A percentile compares a stretch with the other conserved stretches of the same genome.
Conservation (phyloP, 208 protist genomes). For the Leishmania lainsoni region DNA sequence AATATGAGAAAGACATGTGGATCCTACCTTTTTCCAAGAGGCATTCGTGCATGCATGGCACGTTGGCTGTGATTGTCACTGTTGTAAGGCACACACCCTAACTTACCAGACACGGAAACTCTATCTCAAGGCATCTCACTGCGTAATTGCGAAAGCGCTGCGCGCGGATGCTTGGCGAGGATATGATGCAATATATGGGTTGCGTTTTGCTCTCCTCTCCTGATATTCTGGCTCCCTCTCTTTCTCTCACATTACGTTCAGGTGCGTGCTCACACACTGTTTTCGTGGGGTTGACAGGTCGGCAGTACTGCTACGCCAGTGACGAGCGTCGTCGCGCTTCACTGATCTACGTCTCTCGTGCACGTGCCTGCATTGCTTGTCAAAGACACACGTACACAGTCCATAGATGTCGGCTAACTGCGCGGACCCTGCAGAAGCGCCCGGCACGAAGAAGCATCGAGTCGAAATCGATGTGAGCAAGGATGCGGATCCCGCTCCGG, state of each 20-base stretch:
- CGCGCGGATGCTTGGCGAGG: neutral
- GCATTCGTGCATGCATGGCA: neutral
- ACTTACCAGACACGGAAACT: neutral
- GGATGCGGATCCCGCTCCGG: neutral
- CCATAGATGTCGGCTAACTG: neutral
- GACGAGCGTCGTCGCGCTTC: neutral
- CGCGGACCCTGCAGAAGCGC: neutral
- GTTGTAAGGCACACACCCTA: neutral
- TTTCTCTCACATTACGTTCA: neutral
- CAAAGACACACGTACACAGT: neutral
- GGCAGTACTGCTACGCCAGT: neutral
- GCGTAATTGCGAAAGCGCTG: neutral
- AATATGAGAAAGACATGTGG: neutral
- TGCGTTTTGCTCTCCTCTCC: neutral
- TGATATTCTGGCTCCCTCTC: neutral
- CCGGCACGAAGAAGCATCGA: neutral
- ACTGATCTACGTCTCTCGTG: neutral
- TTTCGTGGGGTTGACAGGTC: neutral
- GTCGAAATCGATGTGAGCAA: constrained; percentile 1
- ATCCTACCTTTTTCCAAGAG: neutral
- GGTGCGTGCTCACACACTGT: neutral
- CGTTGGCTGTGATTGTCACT: neutral
- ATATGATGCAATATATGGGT: neutral
- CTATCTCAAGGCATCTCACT: neutral
- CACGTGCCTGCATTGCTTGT: neutral